Evolutionary conservation across 352 stramenopile genomes (phyloP), one percentile per base, ranked within the genome.

Genomic region (Thraustochytrium sp.): DNA sequence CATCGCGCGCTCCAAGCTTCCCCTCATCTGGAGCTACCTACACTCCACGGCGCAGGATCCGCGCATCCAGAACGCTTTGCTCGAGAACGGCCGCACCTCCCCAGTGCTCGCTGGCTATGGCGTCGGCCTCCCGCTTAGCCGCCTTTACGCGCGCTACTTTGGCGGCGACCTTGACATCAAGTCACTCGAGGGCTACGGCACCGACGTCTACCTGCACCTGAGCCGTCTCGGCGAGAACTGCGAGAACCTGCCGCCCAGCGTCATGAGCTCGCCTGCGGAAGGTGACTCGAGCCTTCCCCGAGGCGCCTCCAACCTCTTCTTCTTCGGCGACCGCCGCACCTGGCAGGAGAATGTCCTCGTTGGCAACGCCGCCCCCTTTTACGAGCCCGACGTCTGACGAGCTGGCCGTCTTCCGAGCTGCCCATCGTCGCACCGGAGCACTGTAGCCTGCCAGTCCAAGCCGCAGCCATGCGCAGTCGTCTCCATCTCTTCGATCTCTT

Each of bases 101-200:
- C 65, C 93, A 90, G 29, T 97, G 95, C 80, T 95, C 94, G 84
- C 91, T 48, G 96, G 96, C 16, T 90, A 99, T 44, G 96, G 96
- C 68, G 99, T 99, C 83, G 96, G 96, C 0, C 88, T 99, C 54
- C 96, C 96, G 9, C 92, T 96, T 61, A 91, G 86, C 53, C 63
- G 89, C 18, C 92, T 97, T n/a, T 99, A 99, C 88, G 96, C 96
- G 84, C 92, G 97, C 73, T 99, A 99, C 90, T 99, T 99, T 88
- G 97, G 97, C 34, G 97, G 97, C 26, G 97, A 99, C 88, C 88
- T 99, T 29, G 94, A 97, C 85, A 96, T 99, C 68, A 99, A 99
- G 88, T 99, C 95, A 16, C 99, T 99, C 96, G 97, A 99, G 84
- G 97, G 97, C 29, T 99, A 98, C 86, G 97, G 97, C 54, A 99